Percentiles rank a stretch among this genome's conserved stretches.
Conservation (phyloP, 2,329 filamentous ascomycete genomes). For the Aureobasidium sp. region DNA sequence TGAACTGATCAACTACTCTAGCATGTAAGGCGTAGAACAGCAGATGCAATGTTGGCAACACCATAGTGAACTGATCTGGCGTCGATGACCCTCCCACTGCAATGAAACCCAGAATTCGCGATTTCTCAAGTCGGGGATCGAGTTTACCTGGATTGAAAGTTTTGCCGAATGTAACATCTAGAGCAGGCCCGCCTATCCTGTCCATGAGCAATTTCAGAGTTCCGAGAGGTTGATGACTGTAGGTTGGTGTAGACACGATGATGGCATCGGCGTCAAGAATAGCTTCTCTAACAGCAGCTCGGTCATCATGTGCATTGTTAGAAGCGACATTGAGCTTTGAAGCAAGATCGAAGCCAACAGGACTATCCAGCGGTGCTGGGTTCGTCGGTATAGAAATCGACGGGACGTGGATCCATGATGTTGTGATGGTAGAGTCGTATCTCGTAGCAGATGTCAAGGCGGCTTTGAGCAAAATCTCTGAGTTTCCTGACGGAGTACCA, state of each 20-base stretch:
- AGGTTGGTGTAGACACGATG: slow-evolving; percentile 16
- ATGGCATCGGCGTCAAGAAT: slow-evolving; percentile 19
- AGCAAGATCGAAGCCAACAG: neutral
- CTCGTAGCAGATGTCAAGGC: slow-evolving; percentile 12
- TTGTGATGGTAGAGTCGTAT: slow-evolving; percentile 15
- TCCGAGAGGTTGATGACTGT: slow-evolving; percentile 18
- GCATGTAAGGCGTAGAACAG: slow-evolving; percentile 17
- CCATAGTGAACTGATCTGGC: slow-evolving; percentile 16
- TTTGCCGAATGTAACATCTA: slow-evolving; percentile 10
- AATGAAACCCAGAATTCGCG: slow-evolving; percentile 16
- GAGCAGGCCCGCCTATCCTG: slow-evolving; percentile 12
- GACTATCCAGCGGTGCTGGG: neutral
- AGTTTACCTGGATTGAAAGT: slow-evolving; percentile 7
- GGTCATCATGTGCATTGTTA: slow-evolving; percentile 18
- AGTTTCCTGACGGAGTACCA: slow-evolving; percentile 15
- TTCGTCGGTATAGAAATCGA: slow-evolving; percentile 17
- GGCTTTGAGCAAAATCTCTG: slow-evolving; percentile 18
- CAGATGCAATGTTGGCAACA: slow-evolving; percentile 16
- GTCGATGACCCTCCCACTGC: slow-evolving; percentile 16
- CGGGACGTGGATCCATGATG: slow-evolving; percentile 18
- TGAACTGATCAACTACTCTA: slow-evolving; percentile 16
- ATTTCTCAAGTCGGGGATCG: slow-evolving; percentile 13
- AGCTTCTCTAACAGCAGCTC: slow-evolving; percentile 17
- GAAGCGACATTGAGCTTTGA: slow-evolving; percentile 8
- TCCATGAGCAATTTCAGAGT: slow-evolving; percentile 19